Evolutionary conservation across 2,329 filamentous ascomycete species (phyloP), one percentile per base, ranked within the genome.

Genomic region (Escovopsis weberi): DNA sequence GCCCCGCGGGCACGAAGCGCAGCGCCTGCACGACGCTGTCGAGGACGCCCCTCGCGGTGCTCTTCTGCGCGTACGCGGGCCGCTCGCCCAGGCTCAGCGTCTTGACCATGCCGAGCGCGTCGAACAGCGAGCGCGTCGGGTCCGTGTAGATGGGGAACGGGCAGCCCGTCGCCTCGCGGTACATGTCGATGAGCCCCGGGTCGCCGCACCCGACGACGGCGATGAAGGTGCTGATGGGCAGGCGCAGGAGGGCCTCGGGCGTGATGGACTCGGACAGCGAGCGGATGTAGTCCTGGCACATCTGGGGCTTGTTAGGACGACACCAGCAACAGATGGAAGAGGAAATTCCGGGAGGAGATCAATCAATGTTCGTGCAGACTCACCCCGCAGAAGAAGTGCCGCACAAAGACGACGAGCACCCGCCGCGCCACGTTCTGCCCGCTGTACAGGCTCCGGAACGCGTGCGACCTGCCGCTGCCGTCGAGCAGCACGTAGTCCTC

Each of bases 311-410:
- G 37, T 52, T 43, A 47, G 46, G 52, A 43, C 55, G 10, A 28
- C 12, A 28, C 8, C 11, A 33, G 33, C 10, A 36, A 23, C 28
- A 26, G 26, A 9, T 18, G 5, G 6, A 6, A 28, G 30, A 37
- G 26, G 30, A 37, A 12, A 69, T 80, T 2, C 15, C 15, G 15
- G 15, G 15, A 15, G 15, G 15, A 15, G 15, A 15, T 15, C 15
- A 15, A 15, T 15, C 15, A 15, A 15, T 2, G 15, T 15, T 15
- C 15, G 15, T 15, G 15, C 15, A 15, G 15, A 15, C 15, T 32
- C 68, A 85, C 82, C 33, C 81, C 81, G 56, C 83, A 87, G 67
- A 84, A 86, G 61, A 87, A 88, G 62, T 87, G 82, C 37, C 83
- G 72, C 44, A 88, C 70, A 55, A 88, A 87, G 50, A 87, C 75